These are phyloP conservation scores for Linnemannia hyalina DNA, from an alignment of 192 early-diverging fungal genomes.

Conservation along the genomic window DNA sequence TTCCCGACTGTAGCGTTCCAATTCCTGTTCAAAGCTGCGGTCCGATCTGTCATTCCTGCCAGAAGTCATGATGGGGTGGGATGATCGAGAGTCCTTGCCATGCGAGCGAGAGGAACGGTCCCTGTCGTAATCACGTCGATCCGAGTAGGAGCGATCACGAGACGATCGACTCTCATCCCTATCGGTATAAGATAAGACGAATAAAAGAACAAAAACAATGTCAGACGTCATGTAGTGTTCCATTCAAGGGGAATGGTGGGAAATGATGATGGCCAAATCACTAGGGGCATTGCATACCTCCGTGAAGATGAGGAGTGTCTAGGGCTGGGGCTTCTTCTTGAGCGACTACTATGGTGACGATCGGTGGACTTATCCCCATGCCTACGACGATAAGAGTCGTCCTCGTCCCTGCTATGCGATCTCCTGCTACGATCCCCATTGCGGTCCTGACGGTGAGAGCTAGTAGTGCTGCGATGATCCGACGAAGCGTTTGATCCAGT, in stretches of 20 bases:
- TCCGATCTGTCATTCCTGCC: conserved; percentile 38
- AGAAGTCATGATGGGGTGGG: conserved; percentile 47
- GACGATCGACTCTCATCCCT: conserved; percentile 42
- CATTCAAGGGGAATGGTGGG: not conserved
- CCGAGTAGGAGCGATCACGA: conserved; percentile 23
- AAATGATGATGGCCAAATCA: not conserved
- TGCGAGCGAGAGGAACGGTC: conserved; percentile 36
- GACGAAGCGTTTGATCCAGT: conserved; percentile 30
- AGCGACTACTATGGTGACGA: conserved; percentile 24
- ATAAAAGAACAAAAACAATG: not conserved
- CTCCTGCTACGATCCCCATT: conserved; percentile 9
- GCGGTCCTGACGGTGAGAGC: conserved; percentile 24
- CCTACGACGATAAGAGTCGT: conserved; percentile 30
- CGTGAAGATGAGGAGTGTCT: conserved; percentile 35
- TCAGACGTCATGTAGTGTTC: not conserved
- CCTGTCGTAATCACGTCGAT: conserved; percentile 45
- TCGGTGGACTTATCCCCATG: conserved; percentile 32
- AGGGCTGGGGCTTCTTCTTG: conserved; percentile 39
- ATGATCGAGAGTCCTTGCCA: conserved; percentile 27
- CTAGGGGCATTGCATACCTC: conserved; percentile 11
- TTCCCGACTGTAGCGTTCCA: conserved; percentile 45
- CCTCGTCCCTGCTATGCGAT: conserved; percentile 35
- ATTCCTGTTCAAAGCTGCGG: conserved; percentile 47
- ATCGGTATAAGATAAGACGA: conserved; percentile 1
- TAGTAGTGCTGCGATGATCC: conserved; percentile 29